phyloP scores from a whole-genome alignment of 805 yeast species.

The Candida pseudofarinosa region DNA sequence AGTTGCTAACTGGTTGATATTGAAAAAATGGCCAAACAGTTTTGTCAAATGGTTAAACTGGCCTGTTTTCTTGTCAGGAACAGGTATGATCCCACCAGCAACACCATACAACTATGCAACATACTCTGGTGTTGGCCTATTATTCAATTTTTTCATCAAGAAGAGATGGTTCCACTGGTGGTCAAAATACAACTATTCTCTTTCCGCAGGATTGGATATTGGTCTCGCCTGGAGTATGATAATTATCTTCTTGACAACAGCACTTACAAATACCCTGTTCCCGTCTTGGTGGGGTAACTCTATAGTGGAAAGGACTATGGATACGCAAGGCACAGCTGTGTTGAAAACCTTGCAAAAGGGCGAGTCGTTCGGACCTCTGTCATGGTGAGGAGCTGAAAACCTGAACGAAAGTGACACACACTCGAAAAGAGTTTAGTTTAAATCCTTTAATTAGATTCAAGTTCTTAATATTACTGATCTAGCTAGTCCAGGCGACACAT shows the following conservation, averaged over 20 bases:
- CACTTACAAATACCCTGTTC: slow-evolving; percentile 11
- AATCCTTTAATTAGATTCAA: too few relatives aligned
- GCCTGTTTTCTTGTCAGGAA: slow-evolving; percentile 43
- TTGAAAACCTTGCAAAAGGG: slow-evolving; percentile 35
- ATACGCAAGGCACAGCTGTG: slow-evolving; percentile 29
- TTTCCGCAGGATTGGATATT: slow-evolving; percentile 43
- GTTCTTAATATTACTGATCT: too few relatives aligned
- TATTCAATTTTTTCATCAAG: slow-evolving; percentile 37
- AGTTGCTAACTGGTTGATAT: slow-evolving; percentile 33
- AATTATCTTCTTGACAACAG: slow-evolving; percentile 31
- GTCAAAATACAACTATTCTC: slow-evolving; percentile 42
- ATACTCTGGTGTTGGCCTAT: slow-evolving; percentile 34
- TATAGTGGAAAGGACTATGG: slow-evolving; percentile 39
- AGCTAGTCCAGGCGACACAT: too few relatives aligned
- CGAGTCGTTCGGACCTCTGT: slow-evolving; percentile 43
- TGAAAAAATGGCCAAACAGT: slow-evolving; percentile 41
- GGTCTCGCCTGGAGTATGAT: slow-evolving; percentile 40
- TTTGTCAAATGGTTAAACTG: slow-evolving; percentile 27
- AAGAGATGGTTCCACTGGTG: slow-evolving; percentile 41
- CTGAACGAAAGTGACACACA: too few relatives aligned
- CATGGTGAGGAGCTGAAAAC: slow-evolving; percentile 42
- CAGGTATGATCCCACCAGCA: slow-evolving; percentile 70
- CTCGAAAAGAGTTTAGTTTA: too few relatives aligned
- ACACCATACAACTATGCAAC: slow-evolving; percentile 64
- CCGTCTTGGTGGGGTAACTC: slow-evolving; percentile 67